Conservation (phyloP, 129 eudicot genomes). For the Tagetes patula region DNA sequence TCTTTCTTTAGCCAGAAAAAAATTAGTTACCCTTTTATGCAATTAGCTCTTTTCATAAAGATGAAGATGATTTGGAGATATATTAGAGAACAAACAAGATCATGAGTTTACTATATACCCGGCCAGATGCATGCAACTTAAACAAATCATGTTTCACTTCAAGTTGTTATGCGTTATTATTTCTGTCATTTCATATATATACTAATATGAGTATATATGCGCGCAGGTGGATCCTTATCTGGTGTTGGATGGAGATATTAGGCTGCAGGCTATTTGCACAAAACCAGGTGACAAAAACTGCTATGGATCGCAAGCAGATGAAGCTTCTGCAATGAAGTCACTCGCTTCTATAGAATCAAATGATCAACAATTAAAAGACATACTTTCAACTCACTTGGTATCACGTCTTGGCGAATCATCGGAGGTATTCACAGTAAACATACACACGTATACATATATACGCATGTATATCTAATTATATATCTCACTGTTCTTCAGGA, state of each 20-base stretch:
- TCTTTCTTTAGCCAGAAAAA: not conserved
- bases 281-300: conserved; percentile 29
- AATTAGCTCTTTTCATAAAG: not conserved
- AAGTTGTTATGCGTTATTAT: not conserved
- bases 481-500: conserved; percentile 39
- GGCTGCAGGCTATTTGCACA: conserved; percentile 38
- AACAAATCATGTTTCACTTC: not conserved
- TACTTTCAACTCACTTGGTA: conserved; percentile 46
- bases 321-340: conserved; percentile 47
- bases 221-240: conserved; percentile 82
- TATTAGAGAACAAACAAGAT: not conserved
- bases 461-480: not conserved
- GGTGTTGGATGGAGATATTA: conserved; percentile 54
- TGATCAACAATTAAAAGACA: conserved; percentile 49
- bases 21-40: not conserved
- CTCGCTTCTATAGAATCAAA: conserved; percentile 41
- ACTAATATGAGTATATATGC: conserved; percentile 13
- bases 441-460: not conserved
- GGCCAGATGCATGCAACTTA: not conserved
- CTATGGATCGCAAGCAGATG: conserved; percentile 61
- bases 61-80: not conserved
- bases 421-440: conserved; percentile 42
- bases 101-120: not conserved
- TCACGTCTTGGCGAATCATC: conserved; percentile 42
- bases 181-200: not conserved